phyloP scores from a whole-genome alignment of 495 filamentous ascomycete genomes.

The Podospora conica region DNA sequence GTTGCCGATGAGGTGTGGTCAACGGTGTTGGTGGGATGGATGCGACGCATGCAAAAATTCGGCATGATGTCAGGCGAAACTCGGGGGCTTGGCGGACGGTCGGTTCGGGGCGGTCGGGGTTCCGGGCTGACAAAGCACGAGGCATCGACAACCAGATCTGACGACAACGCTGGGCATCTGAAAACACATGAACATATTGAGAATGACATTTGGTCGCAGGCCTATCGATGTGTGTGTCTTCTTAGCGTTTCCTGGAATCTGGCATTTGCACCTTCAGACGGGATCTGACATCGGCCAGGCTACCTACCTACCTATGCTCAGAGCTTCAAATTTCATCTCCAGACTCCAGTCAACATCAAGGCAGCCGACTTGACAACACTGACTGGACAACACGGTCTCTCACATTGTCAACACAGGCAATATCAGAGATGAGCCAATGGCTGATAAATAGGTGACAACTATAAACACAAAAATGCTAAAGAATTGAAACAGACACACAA shows the following conservation, averaged over 20 bases:
- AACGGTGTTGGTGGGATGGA: conserved; percentile 3
- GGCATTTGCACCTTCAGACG: not conserved
- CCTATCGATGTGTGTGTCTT: too few species aligned
- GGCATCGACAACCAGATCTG: too few species aligned
- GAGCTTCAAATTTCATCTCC: not conserved
- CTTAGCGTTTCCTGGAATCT: too few species aligned
- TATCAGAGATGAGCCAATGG: not conserved
- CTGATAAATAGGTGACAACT: not conserved
- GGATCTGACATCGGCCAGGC: not conserved
- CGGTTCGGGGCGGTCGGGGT: not conserved
- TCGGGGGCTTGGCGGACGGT: not conserved
- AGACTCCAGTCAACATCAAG: not conserved
- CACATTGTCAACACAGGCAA: not conserved
- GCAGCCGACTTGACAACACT: not conserved
- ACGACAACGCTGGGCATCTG: not conserved
- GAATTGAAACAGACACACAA: not conserved
- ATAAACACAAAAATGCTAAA: not conserved
- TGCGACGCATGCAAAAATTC: conserved; percentile 27
- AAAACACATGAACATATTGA: not conserved
- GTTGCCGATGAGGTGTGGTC: not conserved
- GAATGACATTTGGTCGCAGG: too few species aligned
- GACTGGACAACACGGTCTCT: too few species aligned
- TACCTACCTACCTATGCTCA: too few species aligned
- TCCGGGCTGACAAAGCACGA: conserved; percentile 17
- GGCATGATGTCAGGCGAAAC: conserved; percentile 38